Evolutionary conservation across 148 eudicot genomes (phyloP), one percentile per base, ranked within the genome.

Genomic region (Persicaria tinctoria): DNA sequence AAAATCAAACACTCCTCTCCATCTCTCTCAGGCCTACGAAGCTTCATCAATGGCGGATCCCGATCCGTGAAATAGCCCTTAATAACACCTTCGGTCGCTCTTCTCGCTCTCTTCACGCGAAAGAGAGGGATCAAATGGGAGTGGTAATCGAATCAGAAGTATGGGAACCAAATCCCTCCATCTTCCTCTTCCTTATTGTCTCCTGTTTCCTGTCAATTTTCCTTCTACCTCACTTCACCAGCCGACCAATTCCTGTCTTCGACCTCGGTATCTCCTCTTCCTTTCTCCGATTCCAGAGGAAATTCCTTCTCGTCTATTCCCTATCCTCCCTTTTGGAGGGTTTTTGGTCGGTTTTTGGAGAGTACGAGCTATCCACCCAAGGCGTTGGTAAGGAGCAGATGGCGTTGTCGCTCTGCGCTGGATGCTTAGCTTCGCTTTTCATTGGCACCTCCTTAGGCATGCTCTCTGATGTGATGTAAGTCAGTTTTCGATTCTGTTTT

Each of bases 261-360:
- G 89, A 78, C 74, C 87, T 80, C 70, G 75, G 87, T 11, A 56
- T 83, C 50, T 73, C 93, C 0, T 74, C 88, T 6, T 84, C 91
- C 0, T 85, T 90, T 53, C 74, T 82, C 38, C 86, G 79, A 0
- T 93, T 91, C 63, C 97, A 87, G 80, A 75, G 90, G 5, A 80
- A 70, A 6, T 92, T 95, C 78, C 82, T 95, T 72, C 78, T 92
- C 69, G 49, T 89, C 23, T 95, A 78, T 66, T 84, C 89, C 59
- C 79, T 95, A 68, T 83, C 91, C 55, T 94, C 98, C 88, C 93
- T 86, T 70, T 72, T 88, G 88, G 89, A 94, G 83, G 98, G 98
- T 16, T 74, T 89, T 49, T 85, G 86, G 89, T 73, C 81, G 48
- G 93, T 90, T 56, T 79, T 86, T 73, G 98, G 96, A 51, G 98